Conservation (phyloP, 2,329 filamentous ascomycete species). For the Talaromyces sp. region DNA sequence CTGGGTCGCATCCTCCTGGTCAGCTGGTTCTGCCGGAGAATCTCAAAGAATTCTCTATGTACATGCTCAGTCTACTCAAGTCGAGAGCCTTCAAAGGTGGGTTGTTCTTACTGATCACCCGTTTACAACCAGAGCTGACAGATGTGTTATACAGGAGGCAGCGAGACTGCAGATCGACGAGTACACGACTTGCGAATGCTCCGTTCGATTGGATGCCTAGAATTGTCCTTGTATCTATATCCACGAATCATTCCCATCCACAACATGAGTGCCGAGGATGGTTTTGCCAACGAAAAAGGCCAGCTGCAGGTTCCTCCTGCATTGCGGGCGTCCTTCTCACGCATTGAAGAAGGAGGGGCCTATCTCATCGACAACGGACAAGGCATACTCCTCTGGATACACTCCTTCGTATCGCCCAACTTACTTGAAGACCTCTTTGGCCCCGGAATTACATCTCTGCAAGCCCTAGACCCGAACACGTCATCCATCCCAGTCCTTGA, state of each 20-base stretch:
- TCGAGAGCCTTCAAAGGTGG: slow-evolving; percentile 80
- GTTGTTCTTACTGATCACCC: neutral
- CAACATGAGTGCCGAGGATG: slow-evolving; percentile 80
- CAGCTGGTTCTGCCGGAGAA: slow-evolving; percentile 94
- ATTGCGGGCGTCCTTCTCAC: slow-evolving; percentile 78
- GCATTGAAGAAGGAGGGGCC: slow-evolving; percentile 86
- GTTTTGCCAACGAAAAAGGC: slow-evolving; percentile 88
- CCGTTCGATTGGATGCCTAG: slow-evolving; percentile 78
- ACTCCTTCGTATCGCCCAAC: slow-evolving; percentile 87
- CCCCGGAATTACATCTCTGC: slow-evolving; percentile 65
- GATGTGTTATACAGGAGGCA: slow-evolving; percentile 47
- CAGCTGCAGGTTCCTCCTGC: slow-evolving; percentile 79
- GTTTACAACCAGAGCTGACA: neutral
- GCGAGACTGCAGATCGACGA: slow-evolving; percentile 84
- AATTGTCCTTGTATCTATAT: slow-evolving; percentile 89
- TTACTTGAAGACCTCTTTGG: slow-evolving; percentile 89
- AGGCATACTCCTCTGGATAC: slow-evolving; percentile 85
- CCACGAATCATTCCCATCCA: slow-evolving; percentile 90
- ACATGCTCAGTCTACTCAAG: slow-evolving; percentile 85
- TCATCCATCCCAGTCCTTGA: slow-evolving; percentile 78
- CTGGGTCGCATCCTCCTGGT: slow-evolving; percentile 79
- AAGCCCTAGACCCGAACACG: slow-evolving; percentile 75
- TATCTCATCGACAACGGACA: slow-evolving; percentile 97
- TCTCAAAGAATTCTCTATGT: slow-evolving; percentile 96
- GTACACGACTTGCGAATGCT: slow-evolving; percentile 90